Conservation (phyloP, 2,329 filamentous ascomycete genomes). For the Zymoseptoria ardabiliae region DNA sequence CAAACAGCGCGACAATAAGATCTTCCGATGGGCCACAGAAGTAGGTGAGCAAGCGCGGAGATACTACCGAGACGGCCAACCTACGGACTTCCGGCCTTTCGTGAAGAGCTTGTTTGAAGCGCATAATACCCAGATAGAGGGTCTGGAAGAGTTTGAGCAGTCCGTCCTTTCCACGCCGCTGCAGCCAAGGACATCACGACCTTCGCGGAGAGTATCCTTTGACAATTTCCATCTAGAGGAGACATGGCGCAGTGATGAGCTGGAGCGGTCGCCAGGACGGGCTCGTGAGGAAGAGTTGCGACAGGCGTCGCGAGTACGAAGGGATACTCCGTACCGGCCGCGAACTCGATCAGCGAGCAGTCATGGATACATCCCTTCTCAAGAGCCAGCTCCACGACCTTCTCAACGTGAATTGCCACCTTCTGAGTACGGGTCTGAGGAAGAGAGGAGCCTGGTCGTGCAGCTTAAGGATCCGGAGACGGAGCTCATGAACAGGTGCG, state of each 20-base stretch:
- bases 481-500: slow-evolving; percentile 24
- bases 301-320: slow-evolving; percentile 16
- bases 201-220: slow-evolving; percentile 47
- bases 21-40: slow-evolving; percentile 71
- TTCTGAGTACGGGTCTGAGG: slow-evolving; percentile 10
- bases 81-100: slow-evolving; percentile 20
- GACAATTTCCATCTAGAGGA: slow-evolving; percentile 49
- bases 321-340: slow-evolving; percentile 3
- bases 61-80: slow-evolving; percentile 10
- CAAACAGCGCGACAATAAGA: slow-evolving; percentile 65
- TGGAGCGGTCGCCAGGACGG: slow-evolving; percentile 3
- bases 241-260: slow-evolving; percentile 35
- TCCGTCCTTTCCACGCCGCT: neutral
- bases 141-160: slow-evolving; percentile 5
- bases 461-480: slow-evolving; percentile 21
- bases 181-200: neutral
- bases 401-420: slow-evolving; percentile 11
- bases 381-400: slow-evolving; percentile 11
- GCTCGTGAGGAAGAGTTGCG: slow-evolving; percentile 9
- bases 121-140: slow-evolving; percentile 6
- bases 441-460: slow-evolving; percentile 13
- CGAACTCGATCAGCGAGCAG: slow-evolving; percentile 21
- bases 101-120: slow-evolving; percentile 24
- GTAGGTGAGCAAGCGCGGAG: slow-evolving; percentile 51
- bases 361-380: slow-evolving; percentile 5